Evolutionary conservation across 495 filamentous ascomycete genomes (phyloP).

Genomic region (Hypoxylon crocopeplum): DNA sequence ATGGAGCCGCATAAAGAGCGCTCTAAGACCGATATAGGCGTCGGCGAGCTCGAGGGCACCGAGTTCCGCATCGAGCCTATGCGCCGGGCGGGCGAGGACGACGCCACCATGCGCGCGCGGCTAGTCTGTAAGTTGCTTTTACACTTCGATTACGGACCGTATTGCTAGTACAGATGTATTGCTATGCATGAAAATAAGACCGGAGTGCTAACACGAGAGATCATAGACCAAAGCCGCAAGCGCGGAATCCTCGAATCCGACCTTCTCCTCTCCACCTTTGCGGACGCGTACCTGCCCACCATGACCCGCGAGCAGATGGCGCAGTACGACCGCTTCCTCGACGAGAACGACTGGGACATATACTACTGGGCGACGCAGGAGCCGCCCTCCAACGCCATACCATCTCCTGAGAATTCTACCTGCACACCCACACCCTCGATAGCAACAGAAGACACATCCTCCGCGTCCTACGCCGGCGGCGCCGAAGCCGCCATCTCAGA

Average conservation of each 20-base stretch:
- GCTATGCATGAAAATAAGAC: neutral
- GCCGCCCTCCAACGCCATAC: constrained; percentile 57
- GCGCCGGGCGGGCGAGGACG: constrained; percentile 79
- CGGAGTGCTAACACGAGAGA: neutral
- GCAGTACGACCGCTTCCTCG: constrained; percentile 92
- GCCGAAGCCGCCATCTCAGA: constrained; percentile 42
- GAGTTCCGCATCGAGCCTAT: constrained; percentile 90
- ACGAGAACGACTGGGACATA: constrained; percentile 99
- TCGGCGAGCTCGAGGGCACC: constrained; percentile 90
- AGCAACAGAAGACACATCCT: constrained; percentile 42
- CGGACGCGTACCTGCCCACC: constrained; percentile 71
- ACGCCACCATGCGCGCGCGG: constrained; percentile 81
- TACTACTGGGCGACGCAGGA: constrained; percentile 99
- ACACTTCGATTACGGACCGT: no score
- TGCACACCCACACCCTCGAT: constrained; percentile 44
- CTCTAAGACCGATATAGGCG: constrained; percentile 69
- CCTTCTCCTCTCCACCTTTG: constrained; percentile 95
- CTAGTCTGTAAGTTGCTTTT: constrained; percentile 75
- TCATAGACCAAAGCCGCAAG: constrained; percentile 91
- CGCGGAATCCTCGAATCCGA: constrained; percentile 95
- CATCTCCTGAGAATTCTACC: constrained; percentile 39
- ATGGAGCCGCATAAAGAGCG: constrained; percentile 40
- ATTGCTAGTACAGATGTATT: no score
- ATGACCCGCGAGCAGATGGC: constrained; percentile 78
- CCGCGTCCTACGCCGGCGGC: constrained; percentile 44